phyloP scores from a whole-genome alignment of 306 rosid species.

The Herpetospermum pedunculosum region DNA sequence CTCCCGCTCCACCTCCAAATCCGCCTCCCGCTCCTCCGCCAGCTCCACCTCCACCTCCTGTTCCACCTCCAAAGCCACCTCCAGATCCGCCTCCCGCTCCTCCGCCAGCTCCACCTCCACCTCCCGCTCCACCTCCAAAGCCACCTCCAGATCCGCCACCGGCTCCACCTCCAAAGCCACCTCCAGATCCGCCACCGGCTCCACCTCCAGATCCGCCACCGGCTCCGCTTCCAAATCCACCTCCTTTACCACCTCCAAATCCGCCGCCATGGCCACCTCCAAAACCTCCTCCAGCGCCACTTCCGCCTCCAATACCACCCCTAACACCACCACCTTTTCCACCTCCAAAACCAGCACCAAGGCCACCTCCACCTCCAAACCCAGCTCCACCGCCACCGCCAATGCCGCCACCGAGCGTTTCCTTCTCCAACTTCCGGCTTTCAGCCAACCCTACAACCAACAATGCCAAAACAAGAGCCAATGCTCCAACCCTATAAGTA shows the following conservation, averaged over 20 bases:
- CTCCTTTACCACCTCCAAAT: background rate
- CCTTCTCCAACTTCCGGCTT: constrained; percentile 29
- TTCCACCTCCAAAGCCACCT: background rate
- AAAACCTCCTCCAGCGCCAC: background rate
- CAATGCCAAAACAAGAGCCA: constrained; percentile 29
- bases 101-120: background rate
- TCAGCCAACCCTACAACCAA: constrained; percentile 31
- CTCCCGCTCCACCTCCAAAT: constrained; percentile 5
- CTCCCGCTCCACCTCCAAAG: background rate
- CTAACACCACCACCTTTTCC: background rate
- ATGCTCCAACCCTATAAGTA: constrained; percentile 17
- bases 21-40: background rate
- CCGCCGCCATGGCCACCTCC: background rate
- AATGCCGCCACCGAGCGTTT: constrained; percentile 9
- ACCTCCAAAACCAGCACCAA: background rate
- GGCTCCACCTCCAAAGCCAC: background rate
- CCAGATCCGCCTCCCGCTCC: background rate
- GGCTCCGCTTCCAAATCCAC: background rate
- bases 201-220: constrained; percentile 10
- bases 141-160: background rate
- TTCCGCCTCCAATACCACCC: background rate
- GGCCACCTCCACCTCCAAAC: background rate
- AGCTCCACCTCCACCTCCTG: background rate
- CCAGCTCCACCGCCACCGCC: constrained; percentile 8
- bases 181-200: background rate